Percentiles rank a stretch among this genome's conserved stretches.
Conservation (phyloP, 306 rosid genomes). For the Acmispon strigosus region DNA sequence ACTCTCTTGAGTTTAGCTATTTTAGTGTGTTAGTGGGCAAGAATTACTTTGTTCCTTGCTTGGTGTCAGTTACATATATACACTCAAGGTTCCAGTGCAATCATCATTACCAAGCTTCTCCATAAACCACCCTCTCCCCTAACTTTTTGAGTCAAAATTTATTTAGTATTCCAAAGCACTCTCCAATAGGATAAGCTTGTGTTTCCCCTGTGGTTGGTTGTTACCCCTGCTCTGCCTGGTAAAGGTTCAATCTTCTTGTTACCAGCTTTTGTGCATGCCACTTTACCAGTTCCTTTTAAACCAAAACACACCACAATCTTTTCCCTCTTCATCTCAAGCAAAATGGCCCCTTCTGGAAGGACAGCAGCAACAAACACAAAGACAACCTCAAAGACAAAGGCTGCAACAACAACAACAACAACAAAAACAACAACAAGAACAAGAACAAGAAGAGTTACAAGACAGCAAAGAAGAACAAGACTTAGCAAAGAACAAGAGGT, state of each 20-base stretch:
- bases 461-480: neutral
- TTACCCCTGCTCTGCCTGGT: neutral
- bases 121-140: neutral
- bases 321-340: slow-evolving; percentile 11
- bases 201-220: neutral
- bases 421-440: neutral
- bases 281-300: slow-evolving; percentile 17
- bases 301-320: slow-evolving; percentile 15
- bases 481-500: slow-evolving; percentile 4
- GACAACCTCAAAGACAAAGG: neutral
- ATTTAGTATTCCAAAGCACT: slow-evolving; percentile 16
- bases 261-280: slow-evolving; percentile 26
- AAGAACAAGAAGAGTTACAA: slow-evolving; percentile 31
- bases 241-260: slow-evolving; percentile 24
- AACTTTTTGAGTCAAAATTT: slow-evolving; percentile 49
- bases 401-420: neutral
- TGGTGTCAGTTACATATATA: neutral
- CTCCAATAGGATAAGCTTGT: slow-evolving; percentile 20
- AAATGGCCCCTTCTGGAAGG: slow-evolving; percentile 58
- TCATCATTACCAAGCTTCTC: slow-evolving; percentile 23
- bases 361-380: slow-evolving; percentile 14
- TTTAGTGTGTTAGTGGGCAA: neutral
- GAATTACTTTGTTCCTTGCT: neutral
- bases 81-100: slow-evolving; percentile 7
- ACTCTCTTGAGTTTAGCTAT: slow-evolving; percentile 9